These are phyloP conservation scores for Cylindrotheca closterium DNA, from an alignment of 108 stramenopile genomes.

Conservation along the genomic window DNA sequence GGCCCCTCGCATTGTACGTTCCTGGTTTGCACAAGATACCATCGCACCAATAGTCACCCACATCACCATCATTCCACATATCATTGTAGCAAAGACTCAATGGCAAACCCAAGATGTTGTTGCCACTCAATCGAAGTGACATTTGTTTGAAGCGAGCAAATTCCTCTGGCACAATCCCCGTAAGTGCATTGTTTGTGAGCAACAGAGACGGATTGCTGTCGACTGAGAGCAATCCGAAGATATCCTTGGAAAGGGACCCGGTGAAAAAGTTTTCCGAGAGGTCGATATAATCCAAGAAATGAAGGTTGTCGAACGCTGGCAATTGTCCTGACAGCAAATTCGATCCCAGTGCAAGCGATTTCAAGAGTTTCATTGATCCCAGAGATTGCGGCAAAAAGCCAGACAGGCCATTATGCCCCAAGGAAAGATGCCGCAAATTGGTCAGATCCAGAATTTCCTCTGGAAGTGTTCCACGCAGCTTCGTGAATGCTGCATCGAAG, in stretches of 20 bases:
- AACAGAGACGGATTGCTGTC: slow-evolving; percentile 20
- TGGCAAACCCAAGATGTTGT: slow-evolving; percentile 31
- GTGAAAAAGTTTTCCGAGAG: slow-evolving; percentile 25
- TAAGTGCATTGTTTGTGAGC: slow-evolving; percentile 15
- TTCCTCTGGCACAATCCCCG: slow-evolving; percentile 21
- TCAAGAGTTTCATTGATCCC: slow-evolving; percentile 13
- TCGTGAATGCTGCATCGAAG: slow-evolving; percentile 57
- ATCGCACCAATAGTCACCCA: slow-evolving; percentile 54
- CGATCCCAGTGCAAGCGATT: slow-evolving; percentile 2
- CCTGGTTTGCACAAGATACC: slow-evolving; percentile 69
- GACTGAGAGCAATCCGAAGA: slow-evolving; percentile 12
- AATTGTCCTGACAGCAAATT: slow-evolving; percentile 19
- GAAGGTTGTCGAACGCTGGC: slow-evolving; percentile 38
- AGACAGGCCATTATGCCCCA: slow-evolving; percentile 45
- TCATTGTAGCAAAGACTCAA: slow-evolving; percentile 31
- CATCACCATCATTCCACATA: slow-evolving; percentile 59
- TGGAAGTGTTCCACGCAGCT: slow-evolving; percentile 49
- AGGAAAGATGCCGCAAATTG: slow-evolving; percentile 37
- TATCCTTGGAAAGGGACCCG: slow-evolving; percentile 28
- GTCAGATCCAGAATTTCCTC: slow-evolving; percentile 39
- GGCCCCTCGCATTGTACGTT: slow-evolving; percentile 51
- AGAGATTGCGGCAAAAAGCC: slow-evolving; percentile 26
- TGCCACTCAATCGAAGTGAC: slow-evolving; percentile 46
- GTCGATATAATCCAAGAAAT: slow-evolving; percentile 22
- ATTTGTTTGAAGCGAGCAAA: slow-evolving; percentile 48